A percentile compares a stretch with the other conserved stretches of the same genome.
These are phyloP conservation scores for Peronospora destructor DNA, from an alignment of 352 stramenopile species.

Conservation along the genomic window DNA sequence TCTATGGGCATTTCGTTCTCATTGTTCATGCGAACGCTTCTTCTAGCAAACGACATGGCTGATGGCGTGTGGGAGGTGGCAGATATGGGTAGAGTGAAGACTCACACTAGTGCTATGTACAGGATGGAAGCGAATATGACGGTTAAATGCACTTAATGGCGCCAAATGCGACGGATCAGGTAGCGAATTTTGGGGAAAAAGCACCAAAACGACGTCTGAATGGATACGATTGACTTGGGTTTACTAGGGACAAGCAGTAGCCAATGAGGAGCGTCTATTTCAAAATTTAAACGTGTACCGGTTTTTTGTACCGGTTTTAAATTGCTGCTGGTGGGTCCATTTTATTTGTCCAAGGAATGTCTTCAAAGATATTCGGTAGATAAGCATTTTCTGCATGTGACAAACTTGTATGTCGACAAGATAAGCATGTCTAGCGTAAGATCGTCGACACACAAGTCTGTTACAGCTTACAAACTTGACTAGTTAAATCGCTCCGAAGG, in stretches of 20 bases:
- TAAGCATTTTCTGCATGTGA: too few species aligned
- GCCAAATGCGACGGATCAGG: conserved; percentile 2
- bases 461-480: too few species aligned
- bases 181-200: conserved; percentile 16
- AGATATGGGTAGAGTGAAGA: neutral
- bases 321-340: too few species aligned
- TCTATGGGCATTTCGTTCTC: conserved; percentile 61
- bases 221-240: conserved; percentile 16
- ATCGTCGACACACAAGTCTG: too few species aligned
- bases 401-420: too few species aligned
- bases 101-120: conserved; percentile 7
- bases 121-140: neutral
- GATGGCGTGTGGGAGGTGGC: neutral
- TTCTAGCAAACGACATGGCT: conserved; percentile 25
- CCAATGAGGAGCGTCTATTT: conserved; percentile 24
- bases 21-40: conserved; percentile 43
- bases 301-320: conserved; percentile 11
- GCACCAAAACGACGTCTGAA: conserved; percentile 6
- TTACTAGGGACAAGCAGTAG: conserved; percentile 18
- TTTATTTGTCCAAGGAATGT: too few species aligned
- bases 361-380: too few species aligned
- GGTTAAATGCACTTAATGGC: neutral
- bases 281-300: conserved; percentile 31
- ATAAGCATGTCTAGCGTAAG: too few species aligned
- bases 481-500: too few species aligned